These are phyloP conservation scores for Rugonectria rugulosa DNA, from an alignment of 2,329 filamentous ascomycete genomes.

Conservation along the genomic window DNA sequence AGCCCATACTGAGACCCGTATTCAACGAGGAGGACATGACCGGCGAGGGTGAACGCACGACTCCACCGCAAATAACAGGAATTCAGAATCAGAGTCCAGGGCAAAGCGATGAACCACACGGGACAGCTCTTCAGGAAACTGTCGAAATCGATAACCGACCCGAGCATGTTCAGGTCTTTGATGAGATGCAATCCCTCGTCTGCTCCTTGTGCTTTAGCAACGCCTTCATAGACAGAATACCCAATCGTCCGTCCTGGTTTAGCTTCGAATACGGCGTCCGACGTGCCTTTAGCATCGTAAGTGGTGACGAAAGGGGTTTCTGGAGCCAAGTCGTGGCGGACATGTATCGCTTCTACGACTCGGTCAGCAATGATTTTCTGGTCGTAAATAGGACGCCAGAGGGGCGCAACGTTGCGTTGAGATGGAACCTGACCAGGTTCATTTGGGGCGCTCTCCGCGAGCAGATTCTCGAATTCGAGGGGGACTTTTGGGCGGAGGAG, in stretches of 20 bases:
- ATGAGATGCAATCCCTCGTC: neutral
- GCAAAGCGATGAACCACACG: neutral
- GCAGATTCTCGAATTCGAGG: neutral
- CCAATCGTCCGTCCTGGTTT: neutral
- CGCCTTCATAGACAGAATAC: conserved; percentile 5
- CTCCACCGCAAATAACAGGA: no score
- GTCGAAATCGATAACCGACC: neutral
- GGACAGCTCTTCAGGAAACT: neutral
- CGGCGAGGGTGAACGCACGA: no score
- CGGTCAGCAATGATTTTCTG: neutral
- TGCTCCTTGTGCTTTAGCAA: neutral
- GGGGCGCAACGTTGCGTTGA: neutral
- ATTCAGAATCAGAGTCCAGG: no score
- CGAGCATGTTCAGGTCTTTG: neutral
- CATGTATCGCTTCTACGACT: neutral
- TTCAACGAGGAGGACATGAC: no score
- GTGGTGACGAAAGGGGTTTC: neutral
- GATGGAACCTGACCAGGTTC: conserved; percentile 3
- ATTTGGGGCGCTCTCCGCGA: conserved; percentile 4
- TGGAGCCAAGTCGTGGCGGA: neutral
- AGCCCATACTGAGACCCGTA: neutral
- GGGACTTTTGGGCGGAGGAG: neutral
- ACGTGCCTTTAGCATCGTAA: neutral
- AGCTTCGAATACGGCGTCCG: neutral
- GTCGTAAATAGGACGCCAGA: neutral